Evolutionary conservation across 2,329 filamentous ascomycete genomes (phyloP).

Genomic region (Exophiala sideris): DNA sequence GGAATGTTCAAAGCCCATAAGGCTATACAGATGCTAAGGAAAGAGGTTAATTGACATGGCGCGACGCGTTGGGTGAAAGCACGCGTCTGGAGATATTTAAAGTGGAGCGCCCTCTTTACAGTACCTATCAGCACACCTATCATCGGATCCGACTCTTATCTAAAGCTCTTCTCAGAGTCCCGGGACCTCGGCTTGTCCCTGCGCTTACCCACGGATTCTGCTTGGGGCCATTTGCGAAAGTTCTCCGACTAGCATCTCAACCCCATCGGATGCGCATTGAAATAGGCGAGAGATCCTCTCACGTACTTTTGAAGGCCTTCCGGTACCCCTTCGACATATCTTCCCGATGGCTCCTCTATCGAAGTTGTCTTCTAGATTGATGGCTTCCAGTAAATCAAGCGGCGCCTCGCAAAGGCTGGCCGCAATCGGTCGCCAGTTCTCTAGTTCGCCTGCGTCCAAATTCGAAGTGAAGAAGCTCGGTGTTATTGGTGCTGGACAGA

Average conservation of each 20-base stretch:
- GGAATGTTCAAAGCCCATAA: not conserved
- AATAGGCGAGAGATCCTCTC: not conserved
- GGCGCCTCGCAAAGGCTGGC: conserved; percentile 36
- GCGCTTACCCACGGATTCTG: not conserved
- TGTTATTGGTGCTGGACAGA: conserved; percentile 91
- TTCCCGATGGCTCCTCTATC: conserved; percentile 21
- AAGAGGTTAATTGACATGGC: not conserved
- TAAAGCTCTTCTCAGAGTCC: no score
- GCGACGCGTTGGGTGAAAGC: not conserved
- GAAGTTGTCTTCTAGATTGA: conserved; percentile 33
- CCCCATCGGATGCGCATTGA: not conserved
- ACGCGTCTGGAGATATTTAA: not conserved
- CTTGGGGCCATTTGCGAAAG: not conserved
- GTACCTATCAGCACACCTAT: no score
- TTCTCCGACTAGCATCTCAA: not conserved
- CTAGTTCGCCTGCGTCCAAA: conserved; percentile 58
- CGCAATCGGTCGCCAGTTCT: conserved; percentile 57
- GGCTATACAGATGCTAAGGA: not conserved
- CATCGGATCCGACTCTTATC: no score
- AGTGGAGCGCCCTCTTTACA: not conserved
- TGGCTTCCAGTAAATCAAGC: conserved; percentile 33
- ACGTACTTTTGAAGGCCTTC: not conserved
- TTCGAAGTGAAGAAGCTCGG: conserved; percentile 82
- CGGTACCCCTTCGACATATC: not conserved
- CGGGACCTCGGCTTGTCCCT: not conserved